phyloP scores from a whole-genome alignment of 441 rosid species.

The Rhodomyrtus psidioides region DNA sequence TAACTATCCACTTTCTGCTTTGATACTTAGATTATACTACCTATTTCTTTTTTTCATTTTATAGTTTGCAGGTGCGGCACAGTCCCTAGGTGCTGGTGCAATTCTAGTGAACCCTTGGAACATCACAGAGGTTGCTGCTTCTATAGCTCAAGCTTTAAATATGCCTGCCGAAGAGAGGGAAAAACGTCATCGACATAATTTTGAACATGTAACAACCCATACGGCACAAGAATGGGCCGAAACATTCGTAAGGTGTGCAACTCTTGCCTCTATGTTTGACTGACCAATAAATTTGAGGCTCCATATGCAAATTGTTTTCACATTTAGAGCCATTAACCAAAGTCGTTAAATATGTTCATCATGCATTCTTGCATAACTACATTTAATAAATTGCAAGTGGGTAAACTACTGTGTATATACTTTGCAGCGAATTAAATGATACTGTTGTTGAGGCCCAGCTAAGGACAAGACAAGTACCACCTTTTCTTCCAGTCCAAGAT shows the following conservation, averaged over 20 bases:
- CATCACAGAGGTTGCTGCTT: slow-evolving; percentile 96
- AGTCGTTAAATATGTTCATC: background rate
- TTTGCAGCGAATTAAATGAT: slow-evolving; percentile 86
- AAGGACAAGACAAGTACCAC: slow-evolving; percentile 90
- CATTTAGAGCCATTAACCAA: background rate
- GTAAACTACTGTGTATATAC: background rate
- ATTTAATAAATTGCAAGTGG: background rate
- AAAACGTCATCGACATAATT: slow-evolving; percentile 84
- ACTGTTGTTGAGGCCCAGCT: slow-evolving; percentile 97
- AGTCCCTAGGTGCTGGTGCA: slow-evolving; percentile 99
- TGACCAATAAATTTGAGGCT: background rate
- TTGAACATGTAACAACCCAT: slow-evolving; percentile 66
- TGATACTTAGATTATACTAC: background rate
- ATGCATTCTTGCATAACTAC: background rate
- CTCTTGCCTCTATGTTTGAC: background rate
- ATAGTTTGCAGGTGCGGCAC: slow-evolving; percentile 99
- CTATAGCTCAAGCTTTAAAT: slow-evolving; percentile 78
- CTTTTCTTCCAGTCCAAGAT: slow-evolving; percentile 60
- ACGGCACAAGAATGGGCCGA: slow-evolving; percentile 99
- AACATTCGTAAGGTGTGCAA: slow-evolving; percentile 79
- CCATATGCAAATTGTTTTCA: background rate
- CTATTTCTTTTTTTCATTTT: slow-evolving; percentile 12
- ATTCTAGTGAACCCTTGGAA: slow-evolving; percentile 99
- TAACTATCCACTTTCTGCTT: background rate
- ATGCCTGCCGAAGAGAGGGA: slow-evolving; percentile 87